phyloP scores from a whole-genome alignment of 345 rosid genomes.

The Kernera saxatilis region DNA sequence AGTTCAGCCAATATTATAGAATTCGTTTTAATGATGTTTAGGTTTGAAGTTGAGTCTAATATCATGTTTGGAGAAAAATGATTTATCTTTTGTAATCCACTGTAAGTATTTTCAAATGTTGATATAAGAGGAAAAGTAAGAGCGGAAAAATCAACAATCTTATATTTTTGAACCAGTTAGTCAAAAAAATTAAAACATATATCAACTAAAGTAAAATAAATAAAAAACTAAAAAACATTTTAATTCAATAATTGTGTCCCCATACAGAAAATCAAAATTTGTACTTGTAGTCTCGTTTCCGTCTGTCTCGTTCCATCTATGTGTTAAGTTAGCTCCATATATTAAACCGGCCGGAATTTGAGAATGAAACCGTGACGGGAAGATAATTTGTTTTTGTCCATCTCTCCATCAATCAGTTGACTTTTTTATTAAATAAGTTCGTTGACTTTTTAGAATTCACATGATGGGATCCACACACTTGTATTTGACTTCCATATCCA shows the following conservation, averaged over 20 bases:
- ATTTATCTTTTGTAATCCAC: too few species aligned
- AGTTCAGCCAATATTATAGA: not conserved
- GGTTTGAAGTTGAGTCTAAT: not conserved
- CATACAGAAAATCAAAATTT: not conserved
- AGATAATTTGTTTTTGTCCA: not conserved
- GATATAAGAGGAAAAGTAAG: too few species aligned
- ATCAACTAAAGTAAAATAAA: too few species aligned
- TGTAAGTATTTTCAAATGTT: too few species aligned
- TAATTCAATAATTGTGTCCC: too few species aligned
- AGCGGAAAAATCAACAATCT: too few species aligned
- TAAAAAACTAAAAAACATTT: too few species aligned
- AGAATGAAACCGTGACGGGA: not conserved
- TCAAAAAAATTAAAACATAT: too few species aligned
- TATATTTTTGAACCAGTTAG: too few species aligned
- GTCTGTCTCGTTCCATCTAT: not conserved
- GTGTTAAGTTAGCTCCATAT: not conserved
- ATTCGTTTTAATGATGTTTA: not conserved
- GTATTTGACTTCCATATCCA: constrained; percentile 6
- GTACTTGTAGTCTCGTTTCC: not conserved
- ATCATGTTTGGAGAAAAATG: too few species aligned
- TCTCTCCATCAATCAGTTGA: not conserved
- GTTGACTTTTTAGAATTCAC: not conserved
- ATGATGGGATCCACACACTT: constrained; percentile 5
- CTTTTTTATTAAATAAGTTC: not conserved
- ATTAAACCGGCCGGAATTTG: not conserved